These are phyloP conservation scores for Umbilicus rupestris DNA, from an alignment of 164 flowering plant genomes.

Conservation along the genomic window DNA sequence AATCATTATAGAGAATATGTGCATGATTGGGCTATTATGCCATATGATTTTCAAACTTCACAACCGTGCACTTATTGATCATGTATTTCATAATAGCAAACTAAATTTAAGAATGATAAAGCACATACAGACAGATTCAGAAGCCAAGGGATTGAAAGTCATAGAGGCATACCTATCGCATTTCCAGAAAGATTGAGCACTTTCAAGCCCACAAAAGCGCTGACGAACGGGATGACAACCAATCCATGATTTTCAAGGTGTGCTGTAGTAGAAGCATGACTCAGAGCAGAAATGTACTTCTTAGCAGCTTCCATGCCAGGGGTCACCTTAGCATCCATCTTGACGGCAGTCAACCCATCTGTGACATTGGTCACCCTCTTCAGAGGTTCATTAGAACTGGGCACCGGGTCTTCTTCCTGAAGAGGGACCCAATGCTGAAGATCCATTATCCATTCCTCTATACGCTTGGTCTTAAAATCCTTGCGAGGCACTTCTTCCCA, in stretches of 20 bases:
- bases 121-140: background rate
- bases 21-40: background rate
- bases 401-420: conserved; percentile 37
- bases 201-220: conserved; percentile 61
- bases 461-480: conserved; percentile 61
- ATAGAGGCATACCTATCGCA: conserved; percentile 47
- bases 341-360: conserved; percentile 19
- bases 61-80: background rate
- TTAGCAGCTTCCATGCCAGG: conserved; percentile 74
- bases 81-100: background rate
- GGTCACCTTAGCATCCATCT: conserved; percentile 33
- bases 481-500: conserved; percentile 32
- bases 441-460: conserved; percentile 81
- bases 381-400: conserved; percentile 18
- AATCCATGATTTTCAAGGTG: conserved; percentile 85
- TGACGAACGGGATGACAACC: conserved; percentile 71
- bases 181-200: conserved; percentile 86
- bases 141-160: background rate
- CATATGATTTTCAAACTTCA: background rate
- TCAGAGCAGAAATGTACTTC: conserved; percentile 62
- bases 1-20: background rate
- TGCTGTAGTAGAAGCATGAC: conserved; percentile 54
- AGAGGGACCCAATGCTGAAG: conserved; percentile 42
- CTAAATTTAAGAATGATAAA: background rate
- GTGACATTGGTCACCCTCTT: conserved; percentile 20